Percentiles rank a stretch among this genome's conserved stretches.
Evolutionary conservation across 2,329 filamentous ascomycete species (phyloP).

Genomic region (Botrytis deweyae): DNA sequence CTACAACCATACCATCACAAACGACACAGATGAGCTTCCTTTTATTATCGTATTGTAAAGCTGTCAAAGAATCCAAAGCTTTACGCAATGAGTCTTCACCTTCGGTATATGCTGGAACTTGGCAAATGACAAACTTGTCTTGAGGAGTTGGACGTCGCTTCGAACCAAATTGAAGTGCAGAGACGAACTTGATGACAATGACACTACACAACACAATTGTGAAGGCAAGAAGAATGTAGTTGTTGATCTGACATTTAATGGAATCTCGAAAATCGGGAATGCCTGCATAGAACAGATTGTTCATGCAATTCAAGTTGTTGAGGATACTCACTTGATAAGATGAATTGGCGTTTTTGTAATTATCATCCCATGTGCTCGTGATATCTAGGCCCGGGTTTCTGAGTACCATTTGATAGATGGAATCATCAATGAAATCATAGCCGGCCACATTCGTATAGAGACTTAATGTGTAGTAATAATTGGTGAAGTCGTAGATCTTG

Average conservation of each 20-base stretch:
- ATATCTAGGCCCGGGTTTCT: constrained; percentile 80
- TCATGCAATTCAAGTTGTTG: constrained; percentile 76
- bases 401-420: constrained; percentile 66
- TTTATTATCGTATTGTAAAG: constrained; percentile 97
- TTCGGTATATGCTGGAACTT: constrained; percentile 96
- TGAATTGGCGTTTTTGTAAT: constrained; percentile 52
- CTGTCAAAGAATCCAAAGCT: constrained; percentile 89
- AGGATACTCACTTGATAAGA: constrained; percentile 51
- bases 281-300: constrained; percentile 80
- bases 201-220: constrained; percentile 80
- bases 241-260: constrained; percentile 79
- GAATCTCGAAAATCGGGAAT: constrained; percentile 79
- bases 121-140: constrained; percentile 98
- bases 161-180: constrained; percentile 88
- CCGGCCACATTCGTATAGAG: constrained; percentile 47
- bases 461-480: constrained; percentile 81
- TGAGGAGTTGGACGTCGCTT: constrained; percentile 87
- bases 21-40: constrained; percentile 94
- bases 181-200: constrained; percentile 84
- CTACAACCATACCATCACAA: constrained; percentile 96
- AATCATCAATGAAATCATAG: constrained; percentile 71
- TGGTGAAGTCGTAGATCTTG: constrained; percentile 81
- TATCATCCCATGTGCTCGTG: constrained; percentile 60
- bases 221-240: constrained; percentile 85
- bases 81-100: constrained; percentile 93